These are phyloP conservation scores for Phaffomyces antillensis DNA, from an alignment of 805 yeast genomes.

Conservation along the genomic window DNA sequence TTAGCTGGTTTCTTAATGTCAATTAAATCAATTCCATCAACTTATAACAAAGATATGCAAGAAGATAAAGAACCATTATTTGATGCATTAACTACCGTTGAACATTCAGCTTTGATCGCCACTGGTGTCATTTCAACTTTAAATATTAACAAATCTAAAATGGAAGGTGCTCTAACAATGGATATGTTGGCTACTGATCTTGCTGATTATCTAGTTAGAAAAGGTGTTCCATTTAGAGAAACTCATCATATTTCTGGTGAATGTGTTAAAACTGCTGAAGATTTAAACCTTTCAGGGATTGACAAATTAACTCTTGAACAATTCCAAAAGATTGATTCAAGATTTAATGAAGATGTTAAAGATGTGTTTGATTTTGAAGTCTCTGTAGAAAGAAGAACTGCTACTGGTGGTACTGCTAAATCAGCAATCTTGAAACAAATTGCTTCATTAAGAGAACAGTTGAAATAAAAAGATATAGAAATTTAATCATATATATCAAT, in stretches of 20 bases:
- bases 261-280: conserved; percentile 91
- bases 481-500: too few species aligned
- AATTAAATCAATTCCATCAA: conserved; percentile 93
- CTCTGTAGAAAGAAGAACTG: conserved; percentile 93
- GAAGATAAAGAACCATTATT: conserved; percentile 99
- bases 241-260: conserved; percentile 98
- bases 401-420: conserved; percentile 96
- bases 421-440: conserved; percentile 80
- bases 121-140: conserved; percentile 95
- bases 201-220: conserved; percentile 95
- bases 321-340: conserved; percentile 67
- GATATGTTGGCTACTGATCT: conserved; percentile 98
- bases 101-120: conserved; percentile 88
- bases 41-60: conserved; percentile 97
- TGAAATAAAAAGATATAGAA: conserved; percentile 8
- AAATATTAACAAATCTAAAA: conserved; percentile 58
- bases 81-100: conserved; percentile 83
- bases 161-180: conserved; percentile 90
- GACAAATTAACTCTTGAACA: conserved; percentile 76
- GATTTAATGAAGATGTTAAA: conserved; percentile 76
- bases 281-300: conserved; percentile 66
- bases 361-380: conserved; percentile 87
- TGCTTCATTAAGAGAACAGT: conserved; percentile 24
- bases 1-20: conserved; percentile 95
- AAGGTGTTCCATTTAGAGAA: conserved; percentile 98